A percentile compares a stretch with the other conserved stretches of the same genome.
Conservation (phyloP, 257 asterid species). For the Fraxinus anomala region DNA sequence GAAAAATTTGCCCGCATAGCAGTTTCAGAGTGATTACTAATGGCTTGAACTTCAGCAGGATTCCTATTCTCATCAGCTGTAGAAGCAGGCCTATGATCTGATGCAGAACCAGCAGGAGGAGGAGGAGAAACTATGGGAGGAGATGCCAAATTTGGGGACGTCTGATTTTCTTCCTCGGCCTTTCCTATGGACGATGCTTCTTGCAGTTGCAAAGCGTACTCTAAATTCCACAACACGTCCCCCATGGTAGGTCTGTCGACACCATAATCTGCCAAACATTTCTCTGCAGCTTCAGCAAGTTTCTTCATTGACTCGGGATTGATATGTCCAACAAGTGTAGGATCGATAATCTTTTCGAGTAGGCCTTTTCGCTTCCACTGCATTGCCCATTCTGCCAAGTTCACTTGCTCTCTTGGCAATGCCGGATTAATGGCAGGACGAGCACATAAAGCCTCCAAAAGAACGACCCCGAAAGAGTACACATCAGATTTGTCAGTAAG, state of each 20-base stretch:
- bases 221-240: constrained; percentile 34
- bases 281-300: constrained; percentile 30
- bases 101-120: constrained; percentile 9
- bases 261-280: constrained; percentile 30
- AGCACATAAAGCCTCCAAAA: constrained; percentile 31
- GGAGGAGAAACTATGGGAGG: constrained; percentile 13
- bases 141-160: constrained; percentile 22
- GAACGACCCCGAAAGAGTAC: constrained; percentile 29
- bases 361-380: constrained; percentile 34
- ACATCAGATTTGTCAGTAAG: constrained; percentile 34
- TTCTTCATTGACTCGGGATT: constrained; percentile 28
- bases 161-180: constrained; percentile 38
- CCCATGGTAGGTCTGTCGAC: constrained; percentile 35
- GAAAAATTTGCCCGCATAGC: constrained; percentile 76
- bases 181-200: constrained; percentile 37
- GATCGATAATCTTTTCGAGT: constrained; percentile 27
- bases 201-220: constrained; percentile 33
- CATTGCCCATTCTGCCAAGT: constrained; percentile 39
- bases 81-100: constrained; percentile 29
- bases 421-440: constrained; percentile 32
- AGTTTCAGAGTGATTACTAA: constrained; percentile 79
- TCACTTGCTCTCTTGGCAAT: constrained; percentile 33
- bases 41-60: constrained; percentile 40
- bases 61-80: constrained; percentile 29
- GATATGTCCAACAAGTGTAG: constrained; percentile 25